Evolutionary conservation across 257 asterid species (phyloP).

Genomic region (Solanum clarkiae): DNA sequence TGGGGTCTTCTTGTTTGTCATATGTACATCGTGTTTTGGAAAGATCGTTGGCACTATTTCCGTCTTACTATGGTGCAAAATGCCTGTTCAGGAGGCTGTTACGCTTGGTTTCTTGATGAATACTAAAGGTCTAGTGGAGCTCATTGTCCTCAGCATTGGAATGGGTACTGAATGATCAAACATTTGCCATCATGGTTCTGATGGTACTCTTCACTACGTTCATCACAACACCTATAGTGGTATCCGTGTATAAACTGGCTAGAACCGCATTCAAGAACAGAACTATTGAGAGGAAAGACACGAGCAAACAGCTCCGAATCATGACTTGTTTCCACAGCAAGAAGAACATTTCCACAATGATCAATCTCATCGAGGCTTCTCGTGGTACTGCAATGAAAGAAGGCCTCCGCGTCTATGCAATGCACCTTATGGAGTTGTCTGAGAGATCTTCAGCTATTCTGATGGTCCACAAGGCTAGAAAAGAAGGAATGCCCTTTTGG

Average conservation of each 20-base stretch:
- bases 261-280: constrained; percentile 23
- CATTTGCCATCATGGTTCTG: constrained; percentile 44
- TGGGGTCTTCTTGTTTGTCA: constrained; percentile 40
- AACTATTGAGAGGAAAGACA: constrained; percentile 28
- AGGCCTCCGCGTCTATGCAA: constrained; percentile 45
- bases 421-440: constrained; percentile 54
- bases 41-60: constrained; percentile 30
- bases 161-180: constrained; percentile 47
- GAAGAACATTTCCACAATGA: constrained; percentile 27
- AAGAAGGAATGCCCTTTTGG: constrained; percentile 47
- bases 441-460: constrained; percentile 45
- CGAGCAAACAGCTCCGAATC: constrained; percentile 19
- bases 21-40: constrained; percentile 28
- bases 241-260: constrained; percentile 21
- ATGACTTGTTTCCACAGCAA: constrained; percentile 43
- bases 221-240: constrained; percentile 38
- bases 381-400: constrained; percentile 31
- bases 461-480: constrained; percentile 53
- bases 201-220: constrained; percentile 61
- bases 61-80: constrained; percentile 11
- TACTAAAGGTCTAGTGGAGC: constrained; percentile 39
- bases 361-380: constrained; percentile 47
- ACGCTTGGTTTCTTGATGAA: constrained; percentile 34
- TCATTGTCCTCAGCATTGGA: constrained; percentile 40
- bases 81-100: constrained; percentile 22